phyloP scores from a whole-genome alignment of 1,139 yeast species.

The Hansenula lynferdii region DNA sequence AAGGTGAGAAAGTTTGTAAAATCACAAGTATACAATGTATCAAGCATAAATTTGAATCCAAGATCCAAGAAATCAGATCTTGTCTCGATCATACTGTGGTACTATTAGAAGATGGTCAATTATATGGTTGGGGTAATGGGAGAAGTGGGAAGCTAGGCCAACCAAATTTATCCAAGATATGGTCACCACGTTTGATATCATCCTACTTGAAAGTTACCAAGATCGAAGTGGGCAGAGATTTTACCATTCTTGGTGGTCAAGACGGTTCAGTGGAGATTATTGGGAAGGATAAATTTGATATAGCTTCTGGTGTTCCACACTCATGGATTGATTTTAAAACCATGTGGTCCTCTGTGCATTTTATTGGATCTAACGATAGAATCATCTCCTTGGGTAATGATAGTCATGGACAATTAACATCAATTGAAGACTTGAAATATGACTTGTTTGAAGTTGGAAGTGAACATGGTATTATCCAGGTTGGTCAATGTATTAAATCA shows the following conservation, averaged over 20 bases:
- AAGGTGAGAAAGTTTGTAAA: constrained; percentile 30
- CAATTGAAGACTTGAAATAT: constrained; percentile 13
- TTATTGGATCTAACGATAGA: constrained; percentile 22
- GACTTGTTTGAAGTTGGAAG: constrained; percentile 55
- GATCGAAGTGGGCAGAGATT: constrained; percentile 43
- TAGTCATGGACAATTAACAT: constrained; percentile 64
- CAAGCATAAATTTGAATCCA: constrained; percentile 11
- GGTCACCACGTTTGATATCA: constrained; percentile 22
- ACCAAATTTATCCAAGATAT: constrained; percentile 10
- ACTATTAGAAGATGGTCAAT: constrained; percentile 33
- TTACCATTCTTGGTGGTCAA: constrained; percentile 24
- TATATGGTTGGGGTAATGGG: constrained; percentile 82
- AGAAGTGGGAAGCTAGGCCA: constrained; percentile 64
- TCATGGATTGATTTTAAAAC: constrained; percentile 29
- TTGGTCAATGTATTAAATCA: constrained; percentile 38
- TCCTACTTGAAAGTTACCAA: constrained; percentile 14
- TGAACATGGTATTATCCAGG: constrained; percentile 64
- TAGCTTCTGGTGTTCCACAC: constrained; percentile 9
- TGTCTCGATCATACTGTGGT: constrained; percentile 58
- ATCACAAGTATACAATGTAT: constrained; percentile 16
- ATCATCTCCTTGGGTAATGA: constrained; percentile 65
- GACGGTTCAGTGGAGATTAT: constrained; percentile 12
- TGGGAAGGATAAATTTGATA: constrained; percentile 28
- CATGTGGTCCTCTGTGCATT: constrained; percentile 85
- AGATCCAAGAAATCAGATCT: constrained; percentile 31